A percentile compares a stretch with the other conserved stretches of the same genome.
Conservation (phyloP, 2,329 filamentous ascomycete genomes). For the Albophoma yamanashiensis region DNA sequence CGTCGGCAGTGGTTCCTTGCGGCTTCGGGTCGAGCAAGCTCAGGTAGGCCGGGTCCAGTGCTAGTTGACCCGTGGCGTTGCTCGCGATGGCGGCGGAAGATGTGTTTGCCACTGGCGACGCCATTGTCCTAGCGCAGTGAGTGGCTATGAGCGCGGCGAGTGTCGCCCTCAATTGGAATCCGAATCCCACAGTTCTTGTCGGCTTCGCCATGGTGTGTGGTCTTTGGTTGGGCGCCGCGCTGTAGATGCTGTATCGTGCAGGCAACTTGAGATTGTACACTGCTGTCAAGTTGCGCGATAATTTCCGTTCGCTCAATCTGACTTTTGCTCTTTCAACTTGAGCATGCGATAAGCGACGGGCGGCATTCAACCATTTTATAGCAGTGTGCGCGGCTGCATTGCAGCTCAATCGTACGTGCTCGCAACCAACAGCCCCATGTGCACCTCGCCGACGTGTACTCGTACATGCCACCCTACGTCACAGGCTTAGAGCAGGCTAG, state of each 20-base stretch:
- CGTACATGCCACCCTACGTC: not conserved
- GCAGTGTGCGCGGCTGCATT: not conserved
- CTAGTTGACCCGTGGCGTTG: not conserved
- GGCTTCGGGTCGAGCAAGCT: not conserved
- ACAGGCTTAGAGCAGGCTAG: not conserved
- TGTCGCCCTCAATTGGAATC: not conserved
- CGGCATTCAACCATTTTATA: not conserved
- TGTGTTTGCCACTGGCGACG: not conserved
- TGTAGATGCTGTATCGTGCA: not conserved
- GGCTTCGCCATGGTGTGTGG: not conserved
- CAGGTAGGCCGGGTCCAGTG: not conserved
- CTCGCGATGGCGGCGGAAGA: not conserved
- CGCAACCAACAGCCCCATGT: not conserved
- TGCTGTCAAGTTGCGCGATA: not conserved
- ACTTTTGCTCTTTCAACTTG: not conserved
- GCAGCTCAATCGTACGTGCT: not conserved
- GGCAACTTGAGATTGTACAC: not conserved
- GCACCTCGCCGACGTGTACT: too few relatives aligned
- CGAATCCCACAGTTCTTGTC: not conserved
- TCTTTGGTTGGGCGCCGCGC: not conserved
- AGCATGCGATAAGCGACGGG: not conserved
- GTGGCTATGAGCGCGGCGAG: not conserved
- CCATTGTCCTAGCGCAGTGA: not conserved
- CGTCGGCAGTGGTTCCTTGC: not conserved
- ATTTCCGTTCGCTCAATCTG: not conserved